Evolutionary conservation across 768 basidiomycete genomes (phyloP), one percentile per base, ranked within the genome.

Genomic region (Cytidiella melzeri): DNA sequence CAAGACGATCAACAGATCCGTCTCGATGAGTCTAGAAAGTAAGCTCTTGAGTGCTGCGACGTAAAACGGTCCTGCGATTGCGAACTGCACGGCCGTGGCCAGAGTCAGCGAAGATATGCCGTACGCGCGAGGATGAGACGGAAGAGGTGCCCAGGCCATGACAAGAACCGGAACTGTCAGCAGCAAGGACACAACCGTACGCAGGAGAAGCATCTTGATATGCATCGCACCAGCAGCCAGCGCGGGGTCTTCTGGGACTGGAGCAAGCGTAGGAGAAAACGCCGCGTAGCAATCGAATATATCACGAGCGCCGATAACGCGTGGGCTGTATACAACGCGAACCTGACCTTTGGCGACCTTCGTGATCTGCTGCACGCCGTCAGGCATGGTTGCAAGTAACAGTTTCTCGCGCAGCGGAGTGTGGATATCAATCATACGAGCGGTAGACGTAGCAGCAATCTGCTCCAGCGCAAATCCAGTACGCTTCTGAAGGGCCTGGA

Each of bases 101-200:
- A 74, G 61, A 13, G 62, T 60, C 39, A 73, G 60, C 5, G 69
- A 72, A 2, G 65, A 55, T 41, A 63, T 64, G 12, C 68, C 66
- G 43, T 72, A 72, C 1, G 62, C 57, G 47, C 58, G 55, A 10
- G 66, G 65, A 25, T 58, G 61, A 25, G 55, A 44, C 2, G 64
- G 66, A 10, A 73, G 62, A 2, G 62, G 62, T 1, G 72, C 70
- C 73, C 73, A 74, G 5, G 73, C 58, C 56, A 73, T 59, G 30
- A 74, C 56, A 12, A 73, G 62, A 6, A 74, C 70, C 1, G 73
- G 73, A 25, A 73, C 61, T 28, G 68, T 66, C 21, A 72, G 56
- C 21, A 64, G 19, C n/a, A 57, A 57, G 18, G 64, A 69, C 13
- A 61, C 26, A 12, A 59, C 43, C 2, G 68, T 69, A 15, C 69